phyloP scores from a whole-genome alignment of 257 asterid species.

The Ophiorrhiza pumila region DNA sequence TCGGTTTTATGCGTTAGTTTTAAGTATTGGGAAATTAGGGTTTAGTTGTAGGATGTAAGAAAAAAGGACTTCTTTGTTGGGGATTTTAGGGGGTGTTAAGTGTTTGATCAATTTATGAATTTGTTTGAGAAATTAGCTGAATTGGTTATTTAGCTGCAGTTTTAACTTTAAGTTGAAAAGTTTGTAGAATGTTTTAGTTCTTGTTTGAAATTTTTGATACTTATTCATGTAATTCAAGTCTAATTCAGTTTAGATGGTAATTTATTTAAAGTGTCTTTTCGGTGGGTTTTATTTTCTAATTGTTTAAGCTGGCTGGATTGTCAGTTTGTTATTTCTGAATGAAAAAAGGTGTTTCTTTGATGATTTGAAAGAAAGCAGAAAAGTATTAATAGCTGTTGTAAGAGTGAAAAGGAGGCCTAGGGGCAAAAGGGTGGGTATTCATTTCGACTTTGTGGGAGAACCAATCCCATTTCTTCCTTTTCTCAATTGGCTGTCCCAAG shows the following conservation, averaged over 20 bases:
- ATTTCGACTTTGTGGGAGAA: background rate
- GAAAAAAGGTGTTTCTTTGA: background rate
- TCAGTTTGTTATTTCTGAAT: background rate
- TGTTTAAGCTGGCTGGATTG: background rate
- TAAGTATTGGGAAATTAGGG: background rate
- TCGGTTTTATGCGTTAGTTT: background rate
- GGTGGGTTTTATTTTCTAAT: background rate
- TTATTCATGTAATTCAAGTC: background rate
- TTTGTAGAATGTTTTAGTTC: background rate
- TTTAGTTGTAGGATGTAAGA: background rate
- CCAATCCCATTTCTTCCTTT: background rate
- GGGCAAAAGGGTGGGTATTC: background rate
- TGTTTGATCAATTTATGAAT: background rate
- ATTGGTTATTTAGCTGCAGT: background rate
- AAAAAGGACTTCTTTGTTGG: background rate
- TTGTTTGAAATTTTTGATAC: background rate
- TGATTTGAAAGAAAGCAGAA: background rate
- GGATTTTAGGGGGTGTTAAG: background rate
- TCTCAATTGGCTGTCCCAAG: background rate
- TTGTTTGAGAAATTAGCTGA: background rate
- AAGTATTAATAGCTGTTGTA: background rate
- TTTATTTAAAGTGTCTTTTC: no score
- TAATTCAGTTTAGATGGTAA: background rate
- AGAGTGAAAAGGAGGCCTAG: background rate
- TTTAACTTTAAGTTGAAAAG: background rate